A percentile compares a stretch with the other conserved stretches of the same genome.
Conservation (phyloP, 179 eudicot genomes). For the Gypsophila paniculata region DNA sequence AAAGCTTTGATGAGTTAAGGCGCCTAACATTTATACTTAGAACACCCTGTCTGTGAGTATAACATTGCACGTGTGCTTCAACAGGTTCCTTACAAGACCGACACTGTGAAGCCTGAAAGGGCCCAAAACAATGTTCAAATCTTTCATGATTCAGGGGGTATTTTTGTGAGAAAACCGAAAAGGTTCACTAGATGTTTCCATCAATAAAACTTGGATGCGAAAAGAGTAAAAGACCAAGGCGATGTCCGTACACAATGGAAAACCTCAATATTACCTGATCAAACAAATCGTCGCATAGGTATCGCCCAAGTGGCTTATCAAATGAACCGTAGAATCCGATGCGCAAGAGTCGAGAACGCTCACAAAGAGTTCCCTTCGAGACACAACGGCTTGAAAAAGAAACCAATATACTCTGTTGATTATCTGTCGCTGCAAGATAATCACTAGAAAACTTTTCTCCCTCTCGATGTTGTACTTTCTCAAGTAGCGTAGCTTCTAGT, state of each 20-base stretch:
- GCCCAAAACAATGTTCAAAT: not conserved
- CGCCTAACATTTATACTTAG: conserved; percentile 80
- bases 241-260: conserved; percentile 9
- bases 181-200: not conserved
- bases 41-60: conserved; percentile 88
- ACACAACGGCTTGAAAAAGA: conserved; percentile 93
- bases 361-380: conserved; percentile 83
- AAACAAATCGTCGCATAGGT: conserved; percentile 81
- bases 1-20: conserved; percentile 52
- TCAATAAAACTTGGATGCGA: not conserved
- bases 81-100: conserved; percentile 81
- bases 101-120: conserved; percentile 57
- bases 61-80: conserved; percentile 88
- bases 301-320: conserved; percentile 93
- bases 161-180: not conserved
- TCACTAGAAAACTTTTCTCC: conserved; percentile 37
- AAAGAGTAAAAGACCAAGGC: not conserved
- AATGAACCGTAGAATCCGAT: conserved; percentile 82
- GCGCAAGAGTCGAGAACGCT: conserved; percentile 81
- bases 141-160: not conserved
- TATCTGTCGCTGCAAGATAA: conserved; percentile 53
- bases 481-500: conserved; percentile 23
- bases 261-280: conserved; percentile 53
- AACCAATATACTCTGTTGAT: conserved; percentile 83
- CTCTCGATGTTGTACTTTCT: conserved; percentile 31